Base-by-base conservation (phyloP, 2,329 filamentous ascomycete genomes). In the Diaporthe longicolla region DNA sequence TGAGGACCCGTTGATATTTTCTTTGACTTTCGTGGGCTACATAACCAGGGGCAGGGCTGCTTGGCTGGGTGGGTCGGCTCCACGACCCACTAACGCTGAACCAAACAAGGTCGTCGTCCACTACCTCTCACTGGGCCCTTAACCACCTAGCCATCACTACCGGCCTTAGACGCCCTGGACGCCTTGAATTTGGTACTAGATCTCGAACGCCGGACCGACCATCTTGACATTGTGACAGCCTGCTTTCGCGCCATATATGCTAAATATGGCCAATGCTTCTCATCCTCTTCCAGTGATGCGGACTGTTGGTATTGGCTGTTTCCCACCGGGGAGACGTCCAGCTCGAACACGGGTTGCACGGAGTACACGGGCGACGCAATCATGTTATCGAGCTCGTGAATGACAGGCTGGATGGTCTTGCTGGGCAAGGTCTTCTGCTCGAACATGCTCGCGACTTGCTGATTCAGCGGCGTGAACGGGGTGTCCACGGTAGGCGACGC, bases 171-270 rank as follows among this genome's bases (percentile, higher is more conserved):
- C 40, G 40, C 15, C 40, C 15, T 68, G 32, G 48, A 40, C 15
- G 40, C 15, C 40, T 43, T 68, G 48, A 32, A 40, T 29, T 68
- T 68, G 32, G 21, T 35, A 32, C 29, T 32, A 19, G 70, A 63
- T n/a, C 54, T 32, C 26, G 74, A 52, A 32, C 68, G 58, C n/a
- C 61, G 13, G 21, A 75, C 40, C n/a, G 74, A 71, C 74, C 74
- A 75, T 32, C 72, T 71, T 54, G 59, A 58, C 43, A 63, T 58
- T 21, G 66, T n/a, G 17, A 75, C 71, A 48, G 70, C 71, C 74
- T 71, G 71, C 68, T 75, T 75, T 13, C 74, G 66, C 29, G 59
- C 68, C 71, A 75, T 74, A 15, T 75, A 75, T 7, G 37, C 66
- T 0, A 75, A n/a, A 8, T 69, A 75, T 9, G 74, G 66, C 59